phyloP scores from a whole-genome alignment of 2,329 filamentous ascomycete genomes.

The Alternaria viburni region DNA sequence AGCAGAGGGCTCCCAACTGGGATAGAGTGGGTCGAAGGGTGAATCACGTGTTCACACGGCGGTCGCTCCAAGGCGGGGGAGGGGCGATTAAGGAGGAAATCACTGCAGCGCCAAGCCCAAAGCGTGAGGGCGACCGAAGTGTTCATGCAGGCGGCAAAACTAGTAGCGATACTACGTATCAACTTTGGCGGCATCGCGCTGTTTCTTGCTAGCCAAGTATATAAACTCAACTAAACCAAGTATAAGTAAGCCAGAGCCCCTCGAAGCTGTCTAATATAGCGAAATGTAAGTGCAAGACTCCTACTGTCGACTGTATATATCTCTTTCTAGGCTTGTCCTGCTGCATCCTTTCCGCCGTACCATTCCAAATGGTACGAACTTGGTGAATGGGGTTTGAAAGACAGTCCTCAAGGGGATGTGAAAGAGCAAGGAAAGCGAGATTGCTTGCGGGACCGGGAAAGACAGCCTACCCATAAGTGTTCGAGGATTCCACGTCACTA shows the following conservation, averaged over 20 bases:
- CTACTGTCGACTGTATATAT: not conserved
- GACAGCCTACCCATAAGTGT: not conserved
- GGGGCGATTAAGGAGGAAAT: not conserved
- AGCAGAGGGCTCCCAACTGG: not conserved
- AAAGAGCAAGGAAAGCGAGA: not conserved
- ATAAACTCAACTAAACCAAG: not conserved
- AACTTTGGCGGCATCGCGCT: not conserved
- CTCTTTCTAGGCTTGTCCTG: not conserved
- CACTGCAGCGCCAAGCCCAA: not conserved
- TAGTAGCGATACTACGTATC: not conserved
- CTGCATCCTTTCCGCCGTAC: not conserved
- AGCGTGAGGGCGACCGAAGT: not conserved
- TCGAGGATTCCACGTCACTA: not conserved
- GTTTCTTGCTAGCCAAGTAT: not conserved
- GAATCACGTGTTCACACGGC: not conserved
- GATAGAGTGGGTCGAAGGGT: not conserved
- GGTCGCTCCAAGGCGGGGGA: not conserved
- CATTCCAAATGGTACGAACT: not conserved
- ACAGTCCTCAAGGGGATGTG: not conserved
- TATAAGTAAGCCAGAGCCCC: not conserved
- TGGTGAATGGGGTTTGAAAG: not conserved
- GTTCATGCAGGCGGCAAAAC: not conserved
- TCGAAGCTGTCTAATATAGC: not conserved
- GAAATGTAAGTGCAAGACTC: not conserved
- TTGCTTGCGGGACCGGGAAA: not conserved